Conservation (phyloP, 495 filamentous ascomycete species). For the Neurospora sp. region DNA sequence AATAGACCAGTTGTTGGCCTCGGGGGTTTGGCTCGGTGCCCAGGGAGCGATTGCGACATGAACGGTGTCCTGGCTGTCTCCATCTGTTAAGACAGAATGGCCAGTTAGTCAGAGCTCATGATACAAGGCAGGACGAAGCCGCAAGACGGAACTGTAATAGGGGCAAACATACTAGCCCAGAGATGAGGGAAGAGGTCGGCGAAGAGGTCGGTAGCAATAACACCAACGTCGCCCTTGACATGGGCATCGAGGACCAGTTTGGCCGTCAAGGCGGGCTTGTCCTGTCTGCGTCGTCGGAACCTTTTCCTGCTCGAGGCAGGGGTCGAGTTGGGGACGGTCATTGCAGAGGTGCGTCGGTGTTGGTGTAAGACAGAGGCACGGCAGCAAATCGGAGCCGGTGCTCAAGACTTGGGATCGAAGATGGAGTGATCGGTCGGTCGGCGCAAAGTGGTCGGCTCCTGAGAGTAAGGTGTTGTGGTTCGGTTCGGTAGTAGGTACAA, state of each 20-base stretch:
- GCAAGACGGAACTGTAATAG: not conserved
- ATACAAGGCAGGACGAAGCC: not conserved
- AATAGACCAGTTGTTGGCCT: conserved; percentile 69
- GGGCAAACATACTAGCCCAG: conserved; percentile 20
- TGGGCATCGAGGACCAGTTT: conserved; percentile 68
- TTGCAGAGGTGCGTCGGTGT: not conserved
- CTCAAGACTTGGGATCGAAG: not conserved
- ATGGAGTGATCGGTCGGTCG: not conserved
- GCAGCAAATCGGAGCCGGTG: not conserved
- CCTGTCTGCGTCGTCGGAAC: conserved; percentile 43
- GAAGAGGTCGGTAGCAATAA: conserved; percentile 79
- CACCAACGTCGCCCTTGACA: conserved; percentile 76
- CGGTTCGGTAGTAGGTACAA: not conserved
- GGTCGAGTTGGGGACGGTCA: not conserved
- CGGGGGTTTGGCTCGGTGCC: conserved; percentile 51
- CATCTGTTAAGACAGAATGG: conserved; percentile 5
- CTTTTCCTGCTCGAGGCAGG: conserved; percentile 18
- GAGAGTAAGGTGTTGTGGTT: not conserved
- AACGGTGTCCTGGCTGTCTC: conserved; percentile 27
- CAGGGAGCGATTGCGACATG: conserved; percentile 79
- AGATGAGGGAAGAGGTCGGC: conserved; percentile 64
- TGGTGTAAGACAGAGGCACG: not conserved
- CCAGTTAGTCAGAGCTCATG: conserved; percentile 11
- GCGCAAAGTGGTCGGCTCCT: not conserved
- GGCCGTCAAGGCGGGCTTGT: conserved; percentile 43